Conservation (phyloP, 306 rosid genomes). For the Castanea mollissima region DNA sequence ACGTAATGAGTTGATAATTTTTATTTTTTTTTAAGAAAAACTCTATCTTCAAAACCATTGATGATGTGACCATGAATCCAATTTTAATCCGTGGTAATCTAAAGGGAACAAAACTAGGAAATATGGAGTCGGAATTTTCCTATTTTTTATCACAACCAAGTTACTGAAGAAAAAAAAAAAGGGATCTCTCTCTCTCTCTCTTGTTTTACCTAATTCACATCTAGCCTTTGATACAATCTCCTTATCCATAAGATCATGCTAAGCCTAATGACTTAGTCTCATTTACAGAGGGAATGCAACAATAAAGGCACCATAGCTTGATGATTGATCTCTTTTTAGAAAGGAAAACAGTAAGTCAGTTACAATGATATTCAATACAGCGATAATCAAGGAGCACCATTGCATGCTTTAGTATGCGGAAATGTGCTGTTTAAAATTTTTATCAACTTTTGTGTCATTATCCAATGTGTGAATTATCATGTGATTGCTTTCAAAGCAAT, state of each 20-base stretch:
- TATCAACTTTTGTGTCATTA: not conserved
- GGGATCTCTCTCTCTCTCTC: too few relatives aligned
- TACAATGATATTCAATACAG: not conserved
- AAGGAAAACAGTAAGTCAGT: not conserved
- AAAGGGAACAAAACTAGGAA: too few relatives aligned
- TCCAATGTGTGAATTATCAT: not conserved
- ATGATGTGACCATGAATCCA: too few relatives aligned
- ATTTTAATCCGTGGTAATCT: too few relatives aligned
- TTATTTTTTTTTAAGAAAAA: too few relatives aligned
- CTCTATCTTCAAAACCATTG: too few relatives aligned
- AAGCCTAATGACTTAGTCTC: not conserved
- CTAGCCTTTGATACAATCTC: not conserved
- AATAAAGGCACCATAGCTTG: not conserved
- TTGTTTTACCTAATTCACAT: too few relatives aligned
- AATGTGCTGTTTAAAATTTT: not conserved
- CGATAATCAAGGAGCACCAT: not conserved
- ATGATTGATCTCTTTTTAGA: not conserved
- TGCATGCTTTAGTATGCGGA: not conserved
- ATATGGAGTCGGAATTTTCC: too few relatives aligned
- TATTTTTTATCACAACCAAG: too few relatives aligned
- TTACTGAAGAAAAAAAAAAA: too few relatives aligned
- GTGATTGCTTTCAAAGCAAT: not conserved
- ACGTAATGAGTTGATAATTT: too few relatives aligned
- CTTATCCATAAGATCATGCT: not conserved
- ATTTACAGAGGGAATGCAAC: not conserved